Evolutionary conservation across 1,284 basidiomycete species (phyloP).

Genomic region (Rhodofomes roseus): DNA sequence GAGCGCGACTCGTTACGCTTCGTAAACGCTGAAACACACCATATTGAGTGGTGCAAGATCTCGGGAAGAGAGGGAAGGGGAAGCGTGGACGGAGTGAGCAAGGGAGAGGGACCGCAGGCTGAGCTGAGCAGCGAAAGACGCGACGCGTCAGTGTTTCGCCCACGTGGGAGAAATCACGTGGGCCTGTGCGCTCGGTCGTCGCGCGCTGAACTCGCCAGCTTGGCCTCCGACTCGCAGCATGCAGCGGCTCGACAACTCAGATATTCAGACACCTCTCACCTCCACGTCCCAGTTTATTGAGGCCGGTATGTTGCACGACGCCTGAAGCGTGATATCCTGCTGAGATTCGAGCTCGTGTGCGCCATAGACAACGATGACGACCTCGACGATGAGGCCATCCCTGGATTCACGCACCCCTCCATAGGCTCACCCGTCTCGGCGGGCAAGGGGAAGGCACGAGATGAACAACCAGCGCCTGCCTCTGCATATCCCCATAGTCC

Average conservation of each 20-base stretch:
- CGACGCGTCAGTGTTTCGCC: slow-evolving; percentile 57
- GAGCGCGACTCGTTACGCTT: not conserved
- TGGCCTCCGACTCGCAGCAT: slow-evolving; percentile 11
- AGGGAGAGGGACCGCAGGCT: not conserved
- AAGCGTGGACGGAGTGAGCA: not conserved
- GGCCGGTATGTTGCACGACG: slow-evolving; percentile 42
- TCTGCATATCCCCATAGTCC: slow-evolving; percentile 29
- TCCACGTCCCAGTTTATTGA: slow-evolving; percentile 72
- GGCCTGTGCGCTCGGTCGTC: not conserved
- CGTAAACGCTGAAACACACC: not conserved
- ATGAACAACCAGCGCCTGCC: slow-evolving; percentile 53
- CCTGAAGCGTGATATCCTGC: slow-evolving; percentile 11
- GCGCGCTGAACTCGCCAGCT: not conserved
- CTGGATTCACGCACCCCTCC: slow-evolving; percentile 66
- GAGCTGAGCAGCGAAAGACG: slow-evolving; percentile 15
- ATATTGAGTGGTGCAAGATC: not conserved
- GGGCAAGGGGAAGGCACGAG: slow-evolving; percentile 70
- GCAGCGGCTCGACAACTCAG: slow-evolving; percentile 23
- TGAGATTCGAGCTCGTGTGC: slow-evolving; percentile 1
- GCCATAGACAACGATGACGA: slow-evolving; percentile 68
- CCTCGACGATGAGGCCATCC: slow-evolving; percentile 74
- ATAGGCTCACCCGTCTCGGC: slow-evolving; percentile 32
- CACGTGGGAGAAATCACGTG: slow-evolving; percentile 4
- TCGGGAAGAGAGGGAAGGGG: slow-evolving; percentile 13
- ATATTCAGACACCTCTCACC: slow-evolving; percentile 46